Evolutionary conservation across 2,329 filamentous ascomycete species (phyloP).

Genomic region (Trichophyton rubrum): DNA sequence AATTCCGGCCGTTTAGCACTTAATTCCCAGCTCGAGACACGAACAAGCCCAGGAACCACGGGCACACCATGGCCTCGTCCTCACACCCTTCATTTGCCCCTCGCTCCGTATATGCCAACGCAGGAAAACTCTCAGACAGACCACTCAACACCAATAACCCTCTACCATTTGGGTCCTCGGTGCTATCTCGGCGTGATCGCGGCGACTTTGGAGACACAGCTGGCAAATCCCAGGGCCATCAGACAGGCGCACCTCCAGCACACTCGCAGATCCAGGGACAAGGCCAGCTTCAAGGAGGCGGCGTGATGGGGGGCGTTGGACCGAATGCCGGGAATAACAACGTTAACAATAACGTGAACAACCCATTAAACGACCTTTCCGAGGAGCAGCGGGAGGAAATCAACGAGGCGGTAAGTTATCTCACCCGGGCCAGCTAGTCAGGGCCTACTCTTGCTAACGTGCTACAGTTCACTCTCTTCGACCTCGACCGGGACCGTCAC

Average conservation of each 20-base stretch:
- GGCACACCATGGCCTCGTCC: conserved; percentile 31
- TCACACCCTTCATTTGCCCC: conserved; percentile 44
- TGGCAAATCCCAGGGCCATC: conserved; percentile 20
- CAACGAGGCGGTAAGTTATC: conserved; percentile 65
- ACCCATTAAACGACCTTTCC: conserved; percentile 47
- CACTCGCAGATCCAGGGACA: conserved; percentile 16
- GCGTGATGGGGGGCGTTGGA: conserved; percentile 30
- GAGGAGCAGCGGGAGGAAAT: conserved; percentile 91
- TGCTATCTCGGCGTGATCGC: conserved; percentile 29
- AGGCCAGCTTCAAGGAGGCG: conserved; percentile 11
- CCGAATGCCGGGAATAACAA: conserved; percentile 32
- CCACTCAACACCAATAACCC: conserved; percentile 24
- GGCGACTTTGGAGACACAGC: conserved; percentile 11
- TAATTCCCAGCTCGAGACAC: not conserved
- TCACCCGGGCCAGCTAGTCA: not conserved
- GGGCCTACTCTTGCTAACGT: not conserved
- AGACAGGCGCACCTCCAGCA: conserved; percentile 27
- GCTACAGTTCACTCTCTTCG: conserved; percentile 80
- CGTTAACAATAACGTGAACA: conserved; percentile 24
- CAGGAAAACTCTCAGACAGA: conserved; percentile 42
- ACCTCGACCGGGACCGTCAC: conserved; percentile 84
- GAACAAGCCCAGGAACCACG: conserved; percentile 14
- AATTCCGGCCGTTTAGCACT: not conserved
- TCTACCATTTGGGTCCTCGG: conserved; percentile 32
- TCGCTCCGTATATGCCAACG: conserved; percentile 39